Conservation (phyloP, 805 yeast genomes). For the Priceomyces castillae region DNA sequence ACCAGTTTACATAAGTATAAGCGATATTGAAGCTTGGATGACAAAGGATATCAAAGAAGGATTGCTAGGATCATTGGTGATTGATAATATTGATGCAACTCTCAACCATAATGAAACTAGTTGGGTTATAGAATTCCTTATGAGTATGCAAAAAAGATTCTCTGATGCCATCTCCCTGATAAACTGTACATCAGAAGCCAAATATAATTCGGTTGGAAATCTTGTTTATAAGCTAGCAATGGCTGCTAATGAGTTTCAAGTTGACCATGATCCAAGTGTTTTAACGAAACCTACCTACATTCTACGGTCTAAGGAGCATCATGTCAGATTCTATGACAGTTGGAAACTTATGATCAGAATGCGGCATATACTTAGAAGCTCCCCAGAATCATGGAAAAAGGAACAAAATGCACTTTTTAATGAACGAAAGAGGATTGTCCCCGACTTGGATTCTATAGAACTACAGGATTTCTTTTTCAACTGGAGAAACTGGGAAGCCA, state of each 20-base stretch:
- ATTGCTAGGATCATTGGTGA: constrained; percentile 16
- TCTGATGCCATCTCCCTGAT: constrained; percentile 10
- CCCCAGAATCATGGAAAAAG: constrained; percentile 54
- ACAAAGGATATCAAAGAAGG: constrained; percentile 17
- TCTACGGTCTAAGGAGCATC: constrained; percentile 66
- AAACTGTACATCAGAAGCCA: background rate
- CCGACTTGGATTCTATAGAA: constrained; percentile 50
- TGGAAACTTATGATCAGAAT: constrained; percentile 85
- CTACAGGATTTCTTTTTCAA: constrained; percentile 59
- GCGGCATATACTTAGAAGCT: constrained; percentile 62
- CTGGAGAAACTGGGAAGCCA: constrained; percentile 94
- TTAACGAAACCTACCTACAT: constrained; percentile 86
- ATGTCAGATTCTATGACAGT: constrained; percentile 75
- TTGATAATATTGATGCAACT: constrained; percentile 18
- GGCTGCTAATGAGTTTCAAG: constrained; percentile 40
- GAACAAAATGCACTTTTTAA: constrained; percentile 30
- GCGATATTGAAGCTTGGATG: constrained; percentile 39
- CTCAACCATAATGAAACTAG: constrained; percentile 19
- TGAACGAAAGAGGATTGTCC: constrained; percentile 39
- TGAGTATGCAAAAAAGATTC: constrained; percentile 3
- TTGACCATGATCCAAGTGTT: constrained; percentile 84
- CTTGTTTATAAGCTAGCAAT: constrained; percentile 40
- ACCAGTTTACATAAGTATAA: constrained; percentile 16
- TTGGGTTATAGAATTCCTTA: constrained; percentile 21
- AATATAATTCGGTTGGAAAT: constrained; percentile 25